Evolutionary conservation across 768 basidiomycete species (phyloP).

Genomic region (Naganishia kalamii): DNA sequence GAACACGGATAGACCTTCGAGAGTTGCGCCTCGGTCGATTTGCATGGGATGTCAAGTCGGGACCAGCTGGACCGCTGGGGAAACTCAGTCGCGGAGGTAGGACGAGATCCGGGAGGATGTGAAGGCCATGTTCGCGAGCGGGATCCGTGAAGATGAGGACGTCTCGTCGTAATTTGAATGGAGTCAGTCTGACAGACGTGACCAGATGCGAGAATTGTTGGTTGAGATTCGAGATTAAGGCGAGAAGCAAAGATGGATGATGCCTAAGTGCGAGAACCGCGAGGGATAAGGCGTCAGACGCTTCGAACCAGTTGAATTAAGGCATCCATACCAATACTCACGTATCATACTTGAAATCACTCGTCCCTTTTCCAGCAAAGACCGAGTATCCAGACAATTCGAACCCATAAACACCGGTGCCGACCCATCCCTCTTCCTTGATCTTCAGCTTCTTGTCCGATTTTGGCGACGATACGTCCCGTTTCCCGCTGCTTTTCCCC

Average conservation of each 20-base stretch:
- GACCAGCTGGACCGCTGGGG: background rate
- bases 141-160: slow-evolving; percentile 7
- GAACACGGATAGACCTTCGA: background rate
- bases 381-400: slow-evolving; percentile 7
- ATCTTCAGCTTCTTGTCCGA: background rate
- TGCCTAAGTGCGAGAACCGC: background rate
- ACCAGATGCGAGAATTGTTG: background rate
- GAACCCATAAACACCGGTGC: slow-evolving; percentile 11
- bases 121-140: background rate
- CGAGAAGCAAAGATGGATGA: slow-evolving; percentile 8
- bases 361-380: slow-evolving; percentile 1
- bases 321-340: background rate
- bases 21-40: background rate
- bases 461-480: background rate
- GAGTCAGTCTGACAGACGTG: background rate
- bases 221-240: background rate
- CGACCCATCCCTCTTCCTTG: slow-evolving; percentile 16
- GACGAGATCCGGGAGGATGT: background rate
- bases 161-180: slow-evolving; percentile 10
- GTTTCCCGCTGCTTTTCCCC: background rate
- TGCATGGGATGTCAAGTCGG: background rate
- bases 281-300: no score
- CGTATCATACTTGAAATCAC: slow-evolving; percentile 10
- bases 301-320: background rate
- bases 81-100: background rate